These are phyloP conservation scores for Starmerella roubikii DNA, from an alignment of 805 yeast species.

Conservation along the genomic window DNA sequence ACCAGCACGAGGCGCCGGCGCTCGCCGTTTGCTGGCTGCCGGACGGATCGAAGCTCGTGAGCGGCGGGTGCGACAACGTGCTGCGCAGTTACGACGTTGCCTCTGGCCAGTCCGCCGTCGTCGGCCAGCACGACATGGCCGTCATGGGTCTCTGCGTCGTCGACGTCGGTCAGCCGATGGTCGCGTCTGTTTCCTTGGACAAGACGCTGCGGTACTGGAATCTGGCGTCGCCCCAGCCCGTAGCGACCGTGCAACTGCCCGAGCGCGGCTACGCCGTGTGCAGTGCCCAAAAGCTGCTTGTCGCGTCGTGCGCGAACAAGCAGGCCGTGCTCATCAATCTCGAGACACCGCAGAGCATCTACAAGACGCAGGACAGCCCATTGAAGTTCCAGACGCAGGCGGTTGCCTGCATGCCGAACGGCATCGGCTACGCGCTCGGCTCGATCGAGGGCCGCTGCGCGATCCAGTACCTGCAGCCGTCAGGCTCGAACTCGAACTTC, in stretches of 20 bases:
- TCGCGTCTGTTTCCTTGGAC: conserved; percentile 94
- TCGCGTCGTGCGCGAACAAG: conserved; percentile 88
- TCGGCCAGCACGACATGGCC: conserved; percentile 76
- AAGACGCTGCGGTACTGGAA: conserved; percentile 93
- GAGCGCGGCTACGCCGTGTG: conserved; percentile 90
- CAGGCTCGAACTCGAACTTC: conserved; percentile 48
- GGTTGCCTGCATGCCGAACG: conserved; percentile 75
- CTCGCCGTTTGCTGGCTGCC: conserved; percentile 65
- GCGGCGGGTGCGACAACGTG: conserved; percentile 85
- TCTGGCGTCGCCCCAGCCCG: conserved; percentile 60
- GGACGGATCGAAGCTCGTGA: conserved; percentile 77
- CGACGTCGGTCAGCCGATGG: conserved; percentile 57
- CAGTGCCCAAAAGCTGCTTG: conserved; percentile 61
- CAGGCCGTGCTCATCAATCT: conserved; percentile 66
- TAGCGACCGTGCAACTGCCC: conserved; percentile 69
- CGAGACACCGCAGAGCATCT: conserved; percentile 63
- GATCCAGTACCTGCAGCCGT: conserved; percentile 76
- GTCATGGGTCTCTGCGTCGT: conserved; percentile 65
- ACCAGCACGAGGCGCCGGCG: conserved; percentile 82
- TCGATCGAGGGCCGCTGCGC: conserved; percentile 94
- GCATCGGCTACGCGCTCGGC: conserved; percentile 85
- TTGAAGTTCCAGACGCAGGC: conserved; percentile 80
- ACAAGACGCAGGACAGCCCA: conserved; percentile 60
- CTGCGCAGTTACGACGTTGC: conserved; percentile 73
- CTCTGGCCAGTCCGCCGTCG: conserved; percentile 66